Percentiles rank a stretch among this genome's conserved stretches.
phyloP scores from a whole-genome alignment of 1,139 yeast genomes.

The Lodderomyces theae region DNA sequence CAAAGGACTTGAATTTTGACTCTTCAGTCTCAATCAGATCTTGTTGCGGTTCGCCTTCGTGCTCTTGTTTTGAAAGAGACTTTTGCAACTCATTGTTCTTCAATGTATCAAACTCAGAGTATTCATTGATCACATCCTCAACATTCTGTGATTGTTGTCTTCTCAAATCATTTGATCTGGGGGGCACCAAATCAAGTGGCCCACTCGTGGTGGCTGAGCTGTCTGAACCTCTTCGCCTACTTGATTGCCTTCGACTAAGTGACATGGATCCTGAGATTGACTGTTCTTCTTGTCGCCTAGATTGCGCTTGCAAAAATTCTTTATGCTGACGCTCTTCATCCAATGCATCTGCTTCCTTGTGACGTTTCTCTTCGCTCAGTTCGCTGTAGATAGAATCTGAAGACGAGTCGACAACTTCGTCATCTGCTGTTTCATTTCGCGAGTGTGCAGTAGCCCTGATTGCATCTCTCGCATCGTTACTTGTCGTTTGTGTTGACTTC shows the following conservation, averaged over 20 bases:
- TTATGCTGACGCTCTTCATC: constrained; percentile 19
- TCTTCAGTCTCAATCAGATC: constrained; percentile 8
- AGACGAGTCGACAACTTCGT: not conserved
- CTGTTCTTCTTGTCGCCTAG: not conserved
- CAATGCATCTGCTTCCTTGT: constrained; percentile 3
- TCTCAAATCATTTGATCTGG: constrained; percentile 38
- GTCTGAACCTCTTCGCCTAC: constrained; percentile 14
- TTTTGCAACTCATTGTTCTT: constrained; percentile 16
- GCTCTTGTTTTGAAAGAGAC: constrained; percentile 9
- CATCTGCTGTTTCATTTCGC: not conserved
- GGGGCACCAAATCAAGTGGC: constrained; percentile 19
- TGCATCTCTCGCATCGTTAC: not conserved
- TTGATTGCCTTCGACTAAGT: constrained; percentile 9
- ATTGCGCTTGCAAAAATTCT: constrained; percentile 19
- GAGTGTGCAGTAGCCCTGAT: not conserved
- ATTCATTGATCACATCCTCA: constrained; percentile 58
- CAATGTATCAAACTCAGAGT: constrained; percentile 49
- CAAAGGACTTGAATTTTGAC: constrained; percentile 12
- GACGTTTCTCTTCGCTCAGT: constrained; percentile 7
- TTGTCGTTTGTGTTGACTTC: not conserved
- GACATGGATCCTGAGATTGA: not conserved
- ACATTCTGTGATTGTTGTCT: constrained; percentile 50
- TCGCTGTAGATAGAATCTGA: not conserved
- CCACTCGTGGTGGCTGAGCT: constrained; percentile 11
- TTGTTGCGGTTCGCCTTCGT: constrained; percentile 13